phyloP scores from a whole-genome alignment of 371 early-diverging fungal genomes.

The Enterospora canceri region DNA sequence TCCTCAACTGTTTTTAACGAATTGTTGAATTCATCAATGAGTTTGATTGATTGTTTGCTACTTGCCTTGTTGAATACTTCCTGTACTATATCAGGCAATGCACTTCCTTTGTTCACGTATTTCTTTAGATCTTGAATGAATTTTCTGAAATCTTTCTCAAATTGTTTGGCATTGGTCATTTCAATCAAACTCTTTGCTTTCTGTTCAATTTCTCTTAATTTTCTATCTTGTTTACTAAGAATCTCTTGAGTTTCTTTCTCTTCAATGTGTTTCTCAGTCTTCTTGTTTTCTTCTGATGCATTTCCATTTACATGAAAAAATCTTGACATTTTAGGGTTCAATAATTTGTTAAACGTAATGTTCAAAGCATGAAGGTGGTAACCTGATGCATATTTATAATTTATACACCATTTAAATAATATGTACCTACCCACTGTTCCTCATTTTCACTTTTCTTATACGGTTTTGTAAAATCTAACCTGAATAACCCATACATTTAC shows the following conservation, averaged over 20 bases:
- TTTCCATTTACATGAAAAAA: not conserved
- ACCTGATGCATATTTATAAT: no score
- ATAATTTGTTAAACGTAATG: no score
- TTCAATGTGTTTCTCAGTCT: not conserved
- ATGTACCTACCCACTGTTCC: no score
- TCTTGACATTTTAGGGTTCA: no score
- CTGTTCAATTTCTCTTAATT: not conserved
- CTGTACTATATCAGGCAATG: not conserved
- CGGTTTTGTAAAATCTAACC: no score
- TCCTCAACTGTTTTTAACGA: not conserved
- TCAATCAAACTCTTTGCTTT: not conserved
- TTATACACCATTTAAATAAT: no score
- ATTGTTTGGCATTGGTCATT: not conserved
- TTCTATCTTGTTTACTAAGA: not conserved
- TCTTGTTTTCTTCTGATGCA: not conserved
- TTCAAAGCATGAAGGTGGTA: no score
- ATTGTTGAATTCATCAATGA: not conserved
- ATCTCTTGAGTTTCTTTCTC: not conserved
- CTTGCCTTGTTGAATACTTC: not conserved
- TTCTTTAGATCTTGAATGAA: not conserved
- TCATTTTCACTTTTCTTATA: no score
- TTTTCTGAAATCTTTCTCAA: not conserved
- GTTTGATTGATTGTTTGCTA: not conserved
- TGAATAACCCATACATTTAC: no score
- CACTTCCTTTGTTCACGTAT: not conserved